Evolutionary conservation across 208 protist species (phyloP).

Genomic region (Sergeia podlipaevii): DNA sequence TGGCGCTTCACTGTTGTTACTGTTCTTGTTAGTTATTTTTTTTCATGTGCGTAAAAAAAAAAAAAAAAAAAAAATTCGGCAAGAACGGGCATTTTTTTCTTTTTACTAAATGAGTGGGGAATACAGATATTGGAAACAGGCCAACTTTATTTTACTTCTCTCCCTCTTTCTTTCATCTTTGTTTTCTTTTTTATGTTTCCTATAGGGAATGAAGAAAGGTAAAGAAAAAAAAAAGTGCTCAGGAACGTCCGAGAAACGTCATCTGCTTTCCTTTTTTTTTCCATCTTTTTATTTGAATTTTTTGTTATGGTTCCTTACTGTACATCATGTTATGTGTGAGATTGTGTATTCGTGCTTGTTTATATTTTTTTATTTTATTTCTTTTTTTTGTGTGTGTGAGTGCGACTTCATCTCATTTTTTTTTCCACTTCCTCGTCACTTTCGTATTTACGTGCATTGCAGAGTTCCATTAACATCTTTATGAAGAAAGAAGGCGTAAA

Average conservation of each 20-base stretch:
- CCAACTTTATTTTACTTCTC: too few relatives aligned
- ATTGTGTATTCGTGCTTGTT: constrained; percentile 6
- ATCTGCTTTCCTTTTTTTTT: constrained; percentile 5
- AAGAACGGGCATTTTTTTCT: too few relatives aligned
- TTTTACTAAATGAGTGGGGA: too few relatives aligned
- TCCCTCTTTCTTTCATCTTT: constrained; percentile 2
- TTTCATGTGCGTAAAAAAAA: too few relatives aligned
- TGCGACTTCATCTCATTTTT: background rate
- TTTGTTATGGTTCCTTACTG: too few relatives aligned
- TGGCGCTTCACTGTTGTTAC: too few relatives aligned
- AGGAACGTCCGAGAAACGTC: background rate
- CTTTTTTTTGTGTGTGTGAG: background rate
- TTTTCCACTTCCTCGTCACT: constrained; percentile 9
- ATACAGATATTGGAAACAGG: too few relatives aligned
- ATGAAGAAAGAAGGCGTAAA: constrained; percentile 1
- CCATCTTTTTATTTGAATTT: constrained; percentile 3
- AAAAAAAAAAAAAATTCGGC: too few relatives aligned
- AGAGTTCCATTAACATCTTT: background rate
- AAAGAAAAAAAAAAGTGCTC: background rate
- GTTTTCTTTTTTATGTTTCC: constrained; percentile 1
- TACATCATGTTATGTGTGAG: too few relatives aligned
- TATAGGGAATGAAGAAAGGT: background rate
- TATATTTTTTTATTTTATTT: constrained; percentile 3
- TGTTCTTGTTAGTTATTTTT: too few relatives aligned
- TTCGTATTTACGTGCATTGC: constrained; percentile 8